phyloP scores from a whole-genome alignment of 2,329 filamentous ascomycete genomes.

The Neofusicoccum cordaticola region DNA sequence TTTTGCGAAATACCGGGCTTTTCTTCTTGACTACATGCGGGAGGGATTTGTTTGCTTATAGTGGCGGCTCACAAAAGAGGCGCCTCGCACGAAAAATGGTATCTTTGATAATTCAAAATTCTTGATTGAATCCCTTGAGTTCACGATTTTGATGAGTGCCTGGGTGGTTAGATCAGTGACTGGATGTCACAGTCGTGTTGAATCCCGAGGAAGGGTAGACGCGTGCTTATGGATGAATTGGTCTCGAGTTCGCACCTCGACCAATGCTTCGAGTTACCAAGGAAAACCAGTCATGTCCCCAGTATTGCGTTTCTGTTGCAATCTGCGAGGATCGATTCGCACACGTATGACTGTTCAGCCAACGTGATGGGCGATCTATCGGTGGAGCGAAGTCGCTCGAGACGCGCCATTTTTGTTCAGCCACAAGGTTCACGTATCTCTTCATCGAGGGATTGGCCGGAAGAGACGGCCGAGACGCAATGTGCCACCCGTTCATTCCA shows the following conservation, averaged over 20 bases:
- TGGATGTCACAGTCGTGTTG: too few relatives aligned
- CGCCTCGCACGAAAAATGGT: conserved; percentile 12
- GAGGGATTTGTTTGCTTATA: conserved; percentile 4
- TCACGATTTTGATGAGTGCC: background rate
- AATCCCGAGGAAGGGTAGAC: too few relatives aligned
- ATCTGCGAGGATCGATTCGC: too few relatives aligned
- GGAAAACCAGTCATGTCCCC: too few relatives aligned
- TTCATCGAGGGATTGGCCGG: background rate
- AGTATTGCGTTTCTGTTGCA: too few relatives aligned
- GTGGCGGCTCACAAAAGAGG: background rate
- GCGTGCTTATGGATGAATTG: too few relatives aligned
- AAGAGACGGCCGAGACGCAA: background rate
- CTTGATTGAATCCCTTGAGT: background rate
- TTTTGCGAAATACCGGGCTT: conserved; percentile 17
- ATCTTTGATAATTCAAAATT: conserved; percentile 1
- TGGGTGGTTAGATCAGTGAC: too few relatives aligned
- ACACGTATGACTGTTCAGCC: too few relatives aligned
- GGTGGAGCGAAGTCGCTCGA: background rate
- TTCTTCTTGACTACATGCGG: conserved; percentile 7
- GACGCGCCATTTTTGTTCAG: conserved; percentile 4
- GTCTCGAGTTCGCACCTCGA: too few relatives aligned
- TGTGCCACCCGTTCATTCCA: too few relatives aligned
- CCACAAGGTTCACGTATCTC: background rate
- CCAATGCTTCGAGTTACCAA: too few relatives aligned
- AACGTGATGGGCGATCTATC: too few relatives aligned